A percentile compares a stretch with the other conserved stretches of the same genome.
Evolutionary conservation across 805 yeast species (phyloP).

Genomic region (Wickerhamomyces strasburgensis): DNA sequence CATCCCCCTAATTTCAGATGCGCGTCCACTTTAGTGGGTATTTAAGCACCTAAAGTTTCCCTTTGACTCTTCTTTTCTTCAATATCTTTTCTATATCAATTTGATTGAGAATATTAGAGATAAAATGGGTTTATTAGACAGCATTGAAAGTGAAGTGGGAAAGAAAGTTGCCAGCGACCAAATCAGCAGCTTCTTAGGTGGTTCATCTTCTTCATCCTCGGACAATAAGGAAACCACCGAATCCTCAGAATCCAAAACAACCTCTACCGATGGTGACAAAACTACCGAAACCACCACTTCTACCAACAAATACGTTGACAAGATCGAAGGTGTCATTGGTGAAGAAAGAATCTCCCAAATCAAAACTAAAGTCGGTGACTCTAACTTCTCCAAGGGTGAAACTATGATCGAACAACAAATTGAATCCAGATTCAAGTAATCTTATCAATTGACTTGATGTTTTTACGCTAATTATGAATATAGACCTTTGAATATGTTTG

Average conservation of each 20-base stretch:
- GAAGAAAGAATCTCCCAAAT: constrained; percentile 26
- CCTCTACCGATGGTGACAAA: neutral
- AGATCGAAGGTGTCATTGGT: constrained; percentile 28
- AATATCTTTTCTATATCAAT: too few relatives aligned
- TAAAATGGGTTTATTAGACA: constrained; percentile 22
- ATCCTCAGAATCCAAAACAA: neutral
- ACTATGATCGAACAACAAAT: constrained; percentile 23
- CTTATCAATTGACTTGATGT: too few relatives aligned
- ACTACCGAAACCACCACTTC: constrained; percentile 1
- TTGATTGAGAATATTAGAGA: neutral
- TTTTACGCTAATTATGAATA: too few relatives aligned
- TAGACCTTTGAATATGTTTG: too few relatives aligned
- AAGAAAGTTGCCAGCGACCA: constrained; percentile 13
- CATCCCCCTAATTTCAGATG: neutral
- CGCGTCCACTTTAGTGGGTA: neutral
- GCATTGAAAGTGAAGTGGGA: constrained; percentile 15
- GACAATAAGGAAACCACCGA: neutral
- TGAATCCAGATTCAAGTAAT: constrained; percentile 12
- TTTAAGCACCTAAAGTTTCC: neutral
- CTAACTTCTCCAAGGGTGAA: constrained; percentile 28
- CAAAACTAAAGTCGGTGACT: constrained; percentile 28
- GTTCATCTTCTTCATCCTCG: constrained; percentile 2
- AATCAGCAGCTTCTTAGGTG: constrained; percentile 11
- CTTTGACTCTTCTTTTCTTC: neutral
- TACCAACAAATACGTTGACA: constrained; percentile 22